Evolutionary conservation across 495 filamentous ascomycete species (phyloP), one percentile per base, ranked within the genome.

Genomic region (Bacidia rubella): DNA sequence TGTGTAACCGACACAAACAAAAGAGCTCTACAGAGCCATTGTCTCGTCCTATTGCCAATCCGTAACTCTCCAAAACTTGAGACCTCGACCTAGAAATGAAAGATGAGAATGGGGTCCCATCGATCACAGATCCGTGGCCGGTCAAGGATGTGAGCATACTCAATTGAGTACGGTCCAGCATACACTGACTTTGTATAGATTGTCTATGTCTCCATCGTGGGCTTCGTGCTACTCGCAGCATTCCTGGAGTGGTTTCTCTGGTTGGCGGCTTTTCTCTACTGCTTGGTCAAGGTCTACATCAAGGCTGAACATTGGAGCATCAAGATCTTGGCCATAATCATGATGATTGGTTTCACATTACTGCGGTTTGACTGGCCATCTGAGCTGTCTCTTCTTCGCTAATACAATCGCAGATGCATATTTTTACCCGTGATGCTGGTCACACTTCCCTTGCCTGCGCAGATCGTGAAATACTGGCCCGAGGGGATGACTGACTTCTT

Each of bases 361-460:
- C 70, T 95, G 43, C 82, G 90, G 86, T 94, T 74, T 56, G 74
- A 54, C 52, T 49, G 3, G 11, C 3, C 15, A 29, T 51, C 51
- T 20, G n/a, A n/a, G n/a, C n/a, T n/a, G n/a, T n/a, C n/a, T 26
- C 56, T 15, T 32, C 48, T 19, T 15, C 29, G 41, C 27, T 55
- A 46, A 25, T 45, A n/a, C 26, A 21, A 2, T 23, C 25, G 41
- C 47, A 96, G 90, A 61, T 75, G 73, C 51, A 85, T 90, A 38
- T 98, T 95, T 66, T 72, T 96, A 15, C 90, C 90, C 0, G 81
- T 96, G 54, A 95, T 98, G 89, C 61, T 97, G 25, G 88, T 96
- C 25, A 98, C 90, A 0, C 76, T 98, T 23, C 92, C 92, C 0
- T 71, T 97, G 10, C 92, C 92, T 5, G 59, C 74, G 11, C 72